Base-by-base conservation (phyloP, 768 basidiomycete genomes). In the Cystofilobasidium capitatum region DNA sequence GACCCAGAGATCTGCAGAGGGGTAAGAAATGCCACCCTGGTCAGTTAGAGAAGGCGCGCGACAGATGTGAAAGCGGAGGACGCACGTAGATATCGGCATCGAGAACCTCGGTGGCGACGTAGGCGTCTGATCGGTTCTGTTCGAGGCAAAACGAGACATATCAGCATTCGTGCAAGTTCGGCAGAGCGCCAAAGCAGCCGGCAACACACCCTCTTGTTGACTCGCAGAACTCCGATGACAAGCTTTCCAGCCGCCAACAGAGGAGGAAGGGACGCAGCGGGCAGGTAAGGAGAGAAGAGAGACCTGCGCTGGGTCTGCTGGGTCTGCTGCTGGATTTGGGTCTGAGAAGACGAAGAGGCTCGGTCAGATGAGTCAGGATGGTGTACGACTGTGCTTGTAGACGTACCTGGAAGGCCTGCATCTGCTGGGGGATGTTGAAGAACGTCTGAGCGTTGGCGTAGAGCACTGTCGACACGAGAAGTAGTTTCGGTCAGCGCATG, bases 211-310 rank as follows among this genome's bases (percentile, higher is more conserved):
- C 94, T 87, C 80, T 98, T 97, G 80, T 98, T 98, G 72, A 97
- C 96, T 39, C 96, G 86, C 60, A 99, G 79, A 63, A 96, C 92
- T 70, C 96, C 96, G 51, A 98, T 92, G 65, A 99, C 96, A 55
- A 99, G 82, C 78, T 98, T 98, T 57, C 96, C 96, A 13, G 96
- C 94, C 12, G 90, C 89, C 62, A 99, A 83, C 63, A 99, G 85
- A 59, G 96, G 96, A 31, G 94, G 94, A 44, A 99, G 83, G 54
- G 92, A 96, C 16, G 93, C 94, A 77, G 97, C 93, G 60, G 96
- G 96, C 70, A 99, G 85, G 76, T 99, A 99, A 64, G 96, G 96
- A 67, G 94, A 94, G 76, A 99, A 99, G 44, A 99, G 83, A 54
- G 91, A 97, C 80, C 98, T 98, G 78, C 96, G 88, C 78, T 96